phyloP scores from a whole-genome alignment of 495 filamentous ascomycete genomes.

The Xylaria acuta region DNA sequence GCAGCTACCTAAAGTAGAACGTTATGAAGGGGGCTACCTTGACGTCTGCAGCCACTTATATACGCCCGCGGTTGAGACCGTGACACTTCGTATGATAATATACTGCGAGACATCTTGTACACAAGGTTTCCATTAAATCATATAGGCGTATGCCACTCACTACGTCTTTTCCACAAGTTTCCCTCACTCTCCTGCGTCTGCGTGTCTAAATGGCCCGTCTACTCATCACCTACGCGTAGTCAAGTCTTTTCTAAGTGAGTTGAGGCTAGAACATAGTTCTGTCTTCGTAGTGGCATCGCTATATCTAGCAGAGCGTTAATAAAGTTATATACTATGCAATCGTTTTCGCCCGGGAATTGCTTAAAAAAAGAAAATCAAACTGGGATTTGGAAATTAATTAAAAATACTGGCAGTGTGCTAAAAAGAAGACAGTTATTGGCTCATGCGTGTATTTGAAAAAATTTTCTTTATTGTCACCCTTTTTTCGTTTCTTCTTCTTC shows the following conservation, averaged over 20 bases:
- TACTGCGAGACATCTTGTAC: no score
- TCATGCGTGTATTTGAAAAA: not conserved
- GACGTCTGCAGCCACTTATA: no score
- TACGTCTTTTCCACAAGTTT: not conserved
- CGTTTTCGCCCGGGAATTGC: not conserved
- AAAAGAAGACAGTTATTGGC: not conserved
- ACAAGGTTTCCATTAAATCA: not conserved
- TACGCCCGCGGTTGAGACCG: no score
- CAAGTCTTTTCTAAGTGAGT: not conserved
- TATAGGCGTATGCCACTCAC: not conserved
- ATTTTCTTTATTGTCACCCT: no score
- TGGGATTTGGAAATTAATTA: not conserved
- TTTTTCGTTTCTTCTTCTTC: no score
- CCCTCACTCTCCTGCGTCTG: not conserved
- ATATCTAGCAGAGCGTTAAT: no score
- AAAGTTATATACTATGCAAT: no score
- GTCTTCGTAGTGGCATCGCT: not conserved
- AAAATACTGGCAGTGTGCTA: not conserved
- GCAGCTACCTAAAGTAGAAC: no score
- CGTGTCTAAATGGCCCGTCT: not conserved
- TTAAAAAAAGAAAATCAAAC: not conserved
- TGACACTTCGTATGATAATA: no score
- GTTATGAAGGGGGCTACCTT: no score
- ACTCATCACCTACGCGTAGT: no score
- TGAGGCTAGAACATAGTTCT: not conserved